Evolutionary conservation across 257 asterid genomes (phyloP).

Genomic region (Striga asiatica): DNA sequence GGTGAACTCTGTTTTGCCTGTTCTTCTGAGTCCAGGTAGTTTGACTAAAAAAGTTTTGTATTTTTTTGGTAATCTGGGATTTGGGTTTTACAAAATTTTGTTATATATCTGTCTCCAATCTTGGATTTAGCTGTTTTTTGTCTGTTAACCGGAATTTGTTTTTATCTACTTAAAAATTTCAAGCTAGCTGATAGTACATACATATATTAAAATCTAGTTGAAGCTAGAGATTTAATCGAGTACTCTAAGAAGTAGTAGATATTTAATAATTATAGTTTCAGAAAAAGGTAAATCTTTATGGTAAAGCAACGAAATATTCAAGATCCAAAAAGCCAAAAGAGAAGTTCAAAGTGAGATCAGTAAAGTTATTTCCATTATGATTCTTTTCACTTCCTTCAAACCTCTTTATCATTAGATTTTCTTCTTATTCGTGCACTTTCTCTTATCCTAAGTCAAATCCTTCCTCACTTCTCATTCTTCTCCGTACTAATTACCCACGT

Average conservation of each 20-base stretch:
- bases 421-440: too few relatives aligned
- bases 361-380: constrained; percentile 12
- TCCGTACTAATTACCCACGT: too few relatives aligned
- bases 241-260: not conserved
- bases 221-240: constrained; percentile 1
- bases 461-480: too few relatives aligned
- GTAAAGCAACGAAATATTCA: constrained; percentile 18
- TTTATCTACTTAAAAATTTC: constrained; percentile 13
- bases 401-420: too few relatives aligned
- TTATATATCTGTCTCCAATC: constrained; percentile 23
- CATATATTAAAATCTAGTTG: constrained; percentile 5
- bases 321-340: constrained; percentile 27
- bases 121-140: constrained; percentile 40
- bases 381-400: not conserved
- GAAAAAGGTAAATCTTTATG: constrained; percentile 14
- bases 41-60: constrained; percentile 3
- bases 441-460: too few relatives aligned
- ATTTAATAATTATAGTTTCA: too few relatives aligned
- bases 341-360: constrained; percentile 14
- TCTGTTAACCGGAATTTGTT: constrained; percentile 31
- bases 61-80: too few relatives aligned
- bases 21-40: constrained; percentile 45
- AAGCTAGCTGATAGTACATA: constrained; percentile 17
- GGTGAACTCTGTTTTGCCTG: constrained; percentile 25
- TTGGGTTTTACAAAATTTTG: constrained; percentile 14